phyloP scores from a whole-genome alignment of 1,284 basidiomycete genomes.

The Ceratobasidium sp. region DNA sequence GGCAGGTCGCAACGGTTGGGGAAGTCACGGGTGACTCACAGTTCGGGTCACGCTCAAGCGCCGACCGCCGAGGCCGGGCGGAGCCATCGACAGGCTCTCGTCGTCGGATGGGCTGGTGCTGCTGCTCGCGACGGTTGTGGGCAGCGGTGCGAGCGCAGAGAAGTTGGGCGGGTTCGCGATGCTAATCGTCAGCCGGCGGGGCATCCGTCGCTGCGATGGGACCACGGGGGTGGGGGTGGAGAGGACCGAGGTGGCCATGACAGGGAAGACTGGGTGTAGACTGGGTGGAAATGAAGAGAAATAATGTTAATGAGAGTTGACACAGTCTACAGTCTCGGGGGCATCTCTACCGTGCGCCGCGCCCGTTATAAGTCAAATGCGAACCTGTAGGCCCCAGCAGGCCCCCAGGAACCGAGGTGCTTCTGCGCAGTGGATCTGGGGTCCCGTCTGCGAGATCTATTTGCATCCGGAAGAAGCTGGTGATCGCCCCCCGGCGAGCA shows the following conservation, averaged over 20 bases:
- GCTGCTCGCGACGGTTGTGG: conserved; percentile 1
- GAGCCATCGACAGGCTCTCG: conserved; percentile 10
- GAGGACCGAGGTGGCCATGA: conserved; percentile 33
- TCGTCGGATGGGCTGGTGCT: neutral
- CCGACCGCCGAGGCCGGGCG: conserved; percentile 36
- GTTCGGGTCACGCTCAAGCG: conserved; percentile 34
- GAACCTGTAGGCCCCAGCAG: no score
- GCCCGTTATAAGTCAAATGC: no score
- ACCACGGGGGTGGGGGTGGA: conserved; percentile 23
- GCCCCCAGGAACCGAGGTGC: neutral
- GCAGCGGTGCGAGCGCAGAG: conserved; percentile 32
- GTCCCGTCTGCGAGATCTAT: neutral
- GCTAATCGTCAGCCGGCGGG: conserved; percentile 29
- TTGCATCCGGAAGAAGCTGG: neutral
- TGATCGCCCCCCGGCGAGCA: no score
- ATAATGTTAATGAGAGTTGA: no score
- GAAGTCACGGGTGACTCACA: conserved; percentile 29
- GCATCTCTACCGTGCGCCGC: no score
- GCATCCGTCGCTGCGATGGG: conserved; percentile 35
- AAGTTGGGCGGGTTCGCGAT: conserved; percentile 37
- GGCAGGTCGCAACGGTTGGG: conserved; percentile 25
- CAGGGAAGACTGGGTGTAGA: no score
- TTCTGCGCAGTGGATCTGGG: neutral
- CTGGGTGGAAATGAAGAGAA: conserved; percentile 37
- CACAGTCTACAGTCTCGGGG: no score